These are phyloP conservation scores for Aspergillus conjunctus DNA, from an alignment of 495 filamentous ascomycete species.

Conservation along the genomic window DNA sequence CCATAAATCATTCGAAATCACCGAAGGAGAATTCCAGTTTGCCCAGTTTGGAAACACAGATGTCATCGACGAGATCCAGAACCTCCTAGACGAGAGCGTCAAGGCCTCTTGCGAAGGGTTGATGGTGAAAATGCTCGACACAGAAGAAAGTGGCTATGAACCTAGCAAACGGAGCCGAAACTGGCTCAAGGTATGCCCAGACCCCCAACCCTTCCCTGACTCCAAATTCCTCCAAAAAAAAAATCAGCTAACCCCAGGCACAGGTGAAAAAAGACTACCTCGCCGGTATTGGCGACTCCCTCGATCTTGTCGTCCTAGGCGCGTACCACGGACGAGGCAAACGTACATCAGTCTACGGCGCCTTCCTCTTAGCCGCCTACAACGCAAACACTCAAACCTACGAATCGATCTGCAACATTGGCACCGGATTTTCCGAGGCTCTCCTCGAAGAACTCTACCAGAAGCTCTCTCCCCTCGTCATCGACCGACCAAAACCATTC, in stretches of 20 bases:
- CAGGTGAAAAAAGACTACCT: conserved; percentile 98
- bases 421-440: conserved; percentile 92
- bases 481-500: conserved; percentile 91
- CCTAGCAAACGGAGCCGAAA: conserved; percentile 93
- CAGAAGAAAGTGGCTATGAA: conserved; percentile 87
- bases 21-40: conserved; percentile 90
- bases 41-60: conserved; percentile 86
- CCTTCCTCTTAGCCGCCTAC: conserved; percentile 93
- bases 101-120: conserved; percentile 95
- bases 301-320: conserved; percentile 93
- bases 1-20: conserved; percentile 67
- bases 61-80: conserved; percentile 89
- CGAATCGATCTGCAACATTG: conserved; percentile 97
- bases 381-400: conserved; percentile 75
- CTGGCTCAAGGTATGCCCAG: conserved; percentile 81
- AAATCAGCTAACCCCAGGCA: background rate
- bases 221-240: background rate
- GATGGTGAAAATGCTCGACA: conserved; percentile 99
- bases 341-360: conserved; percentile 90
- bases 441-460: conserved; percentile 80
- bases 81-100: conserved; percentile 86
- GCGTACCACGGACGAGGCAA: conserved; percentile 95
- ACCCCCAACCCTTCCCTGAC: background rate
- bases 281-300: conserved; percentile 85
- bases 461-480: conserved; percentile 68